Conservation (phyloP, 2,329 filamentous ascomycete genomes). For the Tympanopsis confertula region DNA sequence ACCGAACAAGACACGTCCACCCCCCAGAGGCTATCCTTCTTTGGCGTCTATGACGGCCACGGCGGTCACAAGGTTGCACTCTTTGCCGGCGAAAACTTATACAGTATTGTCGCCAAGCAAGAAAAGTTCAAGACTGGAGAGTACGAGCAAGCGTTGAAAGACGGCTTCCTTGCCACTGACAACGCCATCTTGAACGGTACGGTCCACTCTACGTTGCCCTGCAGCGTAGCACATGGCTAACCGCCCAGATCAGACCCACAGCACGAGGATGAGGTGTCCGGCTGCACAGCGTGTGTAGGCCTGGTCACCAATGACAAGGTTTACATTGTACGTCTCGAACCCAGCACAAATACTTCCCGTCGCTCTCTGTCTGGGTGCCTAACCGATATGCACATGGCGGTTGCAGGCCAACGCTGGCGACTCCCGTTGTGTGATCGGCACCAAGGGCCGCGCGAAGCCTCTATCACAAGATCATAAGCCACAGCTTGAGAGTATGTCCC, state of each 20-base stretch:
- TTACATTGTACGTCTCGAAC: slow-evolving; percentile 65
- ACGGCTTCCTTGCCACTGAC: slow-evolving; percentile 93
- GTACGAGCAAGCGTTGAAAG: slow-evolving; percentile 90
- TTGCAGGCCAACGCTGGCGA: slow-evolving; percentile 87
- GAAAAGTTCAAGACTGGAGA: slow-evolving; percentile 84
- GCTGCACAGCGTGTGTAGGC: slow-evolving; percentile 88
- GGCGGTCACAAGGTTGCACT: slow-evolving; percentile 92
- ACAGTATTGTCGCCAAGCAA: slow-evolving; percentile 89
- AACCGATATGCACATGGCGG: slow-evolving; percentile 11
- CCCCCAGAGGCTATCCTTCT: slow-evolving; percentile 75
- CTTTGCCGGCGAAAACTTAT: slow-evolving; percentile 84
- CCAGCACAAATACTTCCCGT: slow-evolving; percentile 1
- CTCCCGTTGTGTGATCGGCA: slow-evolving; percentile 84
- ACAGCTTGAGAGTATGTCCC: slow-evolving; percentile 75
- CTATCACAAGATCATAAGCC: slow-evolving; percentile 99
- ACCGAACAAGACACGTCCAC: slow-evolving; percentile 52
- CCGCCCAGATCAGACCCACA: slow-evolving; percentile 60
- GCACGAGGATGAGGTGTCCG: slow-evolving; percentile 95
- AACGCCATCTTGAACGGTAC: slow-evolving; percentile 89
- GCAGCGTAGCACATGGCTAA: not conserved
- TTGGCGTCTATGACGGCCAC: slow-evolving; percentile 95
- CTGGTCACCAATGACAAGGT: slow-evolving; percentile 85
- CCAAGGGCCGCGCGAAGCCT: slow-evolving; percentile 94
- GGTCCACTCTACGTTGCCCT: slow-evolving; percentile 9
- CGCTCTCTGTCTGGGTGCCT: slow-evolving; percentile 5